Conservation (phyloP, 345 rosid species). For the Aegle marmelos region DNA sequence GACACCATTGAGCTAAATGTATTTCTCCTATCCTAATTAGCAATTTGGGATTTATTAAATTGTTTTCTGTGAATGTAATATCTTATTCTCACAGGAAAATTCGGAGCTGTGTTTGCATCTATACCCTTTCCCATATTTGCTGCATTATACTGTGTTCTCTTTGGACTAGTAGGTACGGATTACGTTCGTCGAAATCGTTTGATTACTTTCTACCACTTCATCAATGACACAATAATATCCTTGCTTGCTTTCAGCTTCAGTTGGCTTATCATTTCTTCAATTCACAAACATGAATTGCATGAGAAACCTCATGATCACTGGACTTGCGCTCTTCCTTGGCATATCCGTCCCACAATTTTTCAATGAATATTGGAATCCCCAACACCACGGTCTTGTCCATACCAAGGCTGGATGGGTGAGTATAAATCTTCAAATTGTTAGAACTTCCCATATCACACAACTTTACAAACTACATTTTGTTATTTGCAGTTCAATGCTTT, state of each 20-base stretch:
- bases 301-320: constrained; percentile 82
- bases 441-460: not conserved
- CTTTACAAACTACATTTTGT: not conserved
- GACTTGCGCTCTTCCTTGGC: constrained; percentile 84
- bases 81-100: constrained; percentile 58
- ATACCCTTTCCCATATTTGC: constrained; percentile 92
- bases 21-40: not conserved
- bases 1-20: not conserved
- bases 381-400: constrained; percentile 72
- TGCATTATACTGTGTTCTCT: constrained; percentile 79
- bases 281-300: constrained; percentile 96
- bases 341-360: constrained; percentile 86
- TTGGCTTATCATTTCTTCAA: constrained; percentile 91
- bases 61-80: not conserved
- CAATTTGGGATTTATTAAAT: too few relatives aligned
- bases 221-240: not conserved
- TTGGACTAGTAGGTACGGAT: constrained; percentile 78
- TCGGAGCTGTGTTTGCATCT: constrained; percentile 96
- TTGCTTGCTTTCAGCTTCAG: constrained; percentile 58
- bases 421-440: not conserved
- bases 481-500: constrained; percentile 72
- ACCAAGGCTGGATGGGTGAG: constrained; percentile 84
- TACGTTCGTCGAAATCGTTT: not conserved
- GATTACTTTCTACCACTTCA: not conserved
- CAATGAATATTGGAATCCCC: constrained; percentile 56